Conservation (phyloP, 768 basidiomycete genomes). For the Hericium erinaceus region DNA sequence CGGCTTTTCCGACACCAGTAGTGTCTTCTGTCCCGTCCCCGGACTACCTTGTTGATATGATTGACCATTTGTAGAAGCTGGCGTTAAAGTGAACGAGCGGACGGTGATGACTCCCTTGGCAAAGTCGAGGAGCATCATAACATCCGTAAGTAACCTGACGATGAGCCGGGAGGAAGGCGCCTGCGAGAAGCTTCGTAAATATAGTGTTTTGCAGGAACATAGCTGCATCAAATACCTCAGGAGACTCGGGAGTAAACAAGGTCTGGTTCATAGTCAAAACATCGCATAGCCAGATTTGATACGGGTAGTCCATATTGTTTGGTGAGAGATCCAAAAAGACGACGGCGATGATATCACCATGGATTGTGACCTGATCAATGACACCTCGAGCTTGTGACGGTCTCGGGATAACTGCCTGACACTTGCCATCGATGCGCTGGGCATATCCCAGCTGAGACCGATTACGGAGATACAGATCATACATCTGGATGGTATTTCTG, state of each 20-base stretch:
- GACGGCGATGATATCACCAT: conserved; percentile 4
- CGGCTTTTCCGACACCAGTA: too few relatives aligned
- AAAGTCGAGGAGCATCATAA: neutral
- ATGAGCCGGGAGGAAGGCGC: neutral
- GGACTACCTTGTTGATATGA: too few relatives aligned
- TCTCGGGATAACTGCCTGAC: neutral
- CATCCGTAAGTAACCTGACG: neutral
- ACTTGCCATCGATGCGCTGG: neutral
- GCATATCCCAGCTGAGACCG: neutral
- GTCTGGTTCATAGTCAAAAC: too few relatives aligned
- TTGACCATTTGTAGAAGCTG: too few relatives aligned
- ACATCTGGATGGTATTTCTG: neutral
- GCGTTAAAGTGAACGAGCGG: neutral
- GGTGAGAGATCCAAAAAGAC: conserved; percentile 1
- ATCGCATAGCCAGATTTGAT: neutral
- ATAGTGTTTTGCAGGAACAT: too few relatives aligned
- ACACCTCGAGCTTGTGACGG: conserved; percentile 1
- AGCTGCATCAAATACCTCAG: too few relatives aligned
- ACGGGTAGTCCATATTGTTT: neutral
- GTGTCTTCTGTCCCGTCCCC: too few relatives aligned
- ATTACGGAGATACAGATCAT: neutral
- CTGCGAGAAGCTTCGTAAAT: too few relatives aligned
- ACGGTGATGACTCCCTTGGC: neutral
- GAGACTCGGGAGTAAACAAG: too few relatives aligned
- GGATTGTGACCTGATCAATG: conserved; percentile 5